These are phyloP conservation scores for Balakata baccata DNA, from an alignment of 345 rosid species.

Conservation along the genomic window DNA sequence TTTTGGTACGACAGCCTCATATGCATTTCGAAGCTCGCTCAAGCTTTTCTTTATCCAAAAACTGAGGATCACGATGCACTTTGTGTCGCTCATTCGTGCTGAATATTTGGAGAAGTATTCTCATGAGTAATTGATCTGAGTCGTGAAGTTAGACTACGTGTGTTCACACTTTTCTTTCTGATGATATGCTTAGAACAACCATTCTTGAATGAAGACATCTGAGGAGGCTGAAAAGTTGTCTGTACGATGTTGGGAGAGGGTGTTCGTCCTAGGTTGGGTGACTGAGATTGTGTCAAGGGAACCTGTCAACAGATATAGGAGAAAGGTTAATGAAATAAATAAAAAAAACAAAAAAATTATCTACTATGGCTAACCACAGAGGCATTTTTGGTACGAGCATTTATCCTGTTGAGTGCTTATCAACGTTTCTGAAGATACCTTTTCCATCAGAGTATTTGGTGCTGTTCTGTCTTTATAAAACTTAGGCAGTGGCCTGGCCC, in stretches of 20 bases:
- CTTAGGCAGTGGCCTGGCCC: conserved; percentile 87
- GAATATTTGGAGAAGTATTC: conserved; percentile 48
- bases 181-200: conserved; percentile 20
- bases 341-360: neutral
- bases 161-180: conserved; percentile 27
- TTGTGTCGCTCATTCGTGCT: conserved; percentile 1
- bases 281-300: conserved; percentile 26
- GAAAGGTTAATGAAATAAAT: neutral
- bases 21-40: neutral
- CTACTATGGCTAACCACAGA: neutral
- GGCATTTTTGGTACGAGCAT: neutral
- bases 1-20: neutral
- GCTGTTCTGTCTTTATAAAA: conserved; percentile 60
- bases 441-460: conserved; percentile 37
- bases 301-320: conserved; percentile 20
- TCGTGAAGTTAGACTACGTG: conserved; percentile 24
- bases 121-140: conserved; percentile 20
- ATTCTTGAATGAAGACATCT: conserved; percentile 28
- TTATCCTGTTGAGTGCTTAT: neutral
- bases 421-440: conserved; percentile 31
- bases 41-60: neutral
- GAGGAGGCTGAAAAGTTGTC: conserved; percentile 22
- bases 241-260: conserved; percentile 17
- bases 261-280: conserved; percentile 26
- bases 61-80: neutral